Evolutionary conservation across 768 basidiomycete genomes (phyloP), one percentile per base, ranked within the genome.

Genomic region (Dentipellis sp.): DNA sequence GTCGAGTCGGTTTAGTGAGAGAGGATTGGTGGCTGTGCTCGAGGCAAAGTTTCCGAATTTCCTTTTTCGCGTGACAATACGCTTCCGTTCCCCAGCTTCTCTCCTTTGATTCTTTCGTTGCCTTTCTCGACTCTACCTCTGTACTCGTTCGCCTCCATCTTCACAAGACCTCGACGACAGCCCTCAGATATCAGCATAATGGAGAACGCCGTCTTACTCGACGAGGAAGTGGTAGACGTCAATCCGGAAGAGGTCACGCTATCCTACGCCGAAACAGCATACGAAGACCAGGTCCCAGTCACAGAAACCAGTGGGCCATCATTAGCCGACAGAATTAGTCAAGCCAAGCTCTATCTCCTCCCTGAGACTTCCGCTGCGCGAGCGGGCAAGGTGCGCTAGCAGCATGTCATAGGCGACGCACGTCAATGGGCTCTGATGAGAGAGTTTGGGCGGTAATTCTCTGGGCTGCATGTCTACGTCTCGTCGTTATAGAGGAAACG

Each of bases 331-430:
- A 80, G 89, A n/a, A 90, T 91, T 46, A 79, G 88, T 49, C 78
- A 63, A 51, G 77, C 78, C 50, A 89, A 86, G 69, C 80, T 91
- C n/a, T 92, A 91, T 70, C 68, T 91, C 29, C 78, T 89, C 59
- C 77, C 84, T 53, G 89, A 91, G 63, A 73, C 84, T 37, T 72
- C 78, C n/a, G 74, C 78, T 58, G 70, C 75, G 60, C 80, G 76
- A 58, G 74, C 70, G 62, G 80, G 79, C 68, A 91, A 91, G 86
- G 89, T 91, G 78, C 80, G 85, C 76, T 71, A 71, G 72, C 68
- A 69, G 68, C 66, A 64, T 69, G 72, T 68, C 68, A 64, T 64
- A 69, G 59, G 69, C 56, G 54, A 61, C 61, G 61, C 67, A 61
- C 66, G 67, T 70, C 67, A 67, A 72, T 71, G 49, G 58, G 59